phyloP scores from a whole-genome alignment of 2,329 filamentous ascomycete species.

The Hymenoscyphus fraxineus region DNA sequence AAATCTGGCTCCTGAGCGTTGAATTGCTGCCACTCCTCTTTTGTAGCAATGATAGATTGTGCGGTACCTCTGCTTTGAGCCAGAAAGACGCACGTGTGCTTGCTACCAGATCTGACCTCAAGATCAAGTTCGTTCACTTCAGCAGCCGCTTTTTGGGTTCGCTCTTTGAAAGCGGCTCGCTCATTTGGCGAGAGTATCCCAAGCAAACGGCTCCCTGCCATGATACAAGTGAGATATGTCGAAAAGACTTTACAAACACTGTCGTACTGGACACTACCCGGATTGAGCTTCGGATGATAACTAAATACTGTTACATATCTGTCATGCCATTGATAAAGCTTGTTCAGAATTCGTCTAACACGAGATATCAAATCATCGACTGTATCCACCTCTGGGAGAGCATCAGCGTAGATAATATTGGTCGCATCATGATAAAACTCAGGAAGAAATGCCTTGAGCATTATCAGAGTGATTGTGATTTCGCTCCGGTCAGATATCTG shows the following conservation, averaged over 20 bases:
- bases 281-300: constrained; percentile 9
- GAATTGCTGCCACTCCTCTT: constrained; percentile 1
- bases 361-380: constrained; percentile 8
- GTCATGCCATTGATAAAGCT: constrained; percentile 20
- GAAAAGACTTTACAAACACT: constrained; percentile 24
- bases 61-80: constrained; percentile 17
- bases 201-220: constrained; percentile 25
- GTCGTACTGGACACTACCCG: constrained; percentile 21
- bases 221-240: constrained; percentile 31
- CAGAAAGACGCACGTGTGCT: constrained; percentile 25
- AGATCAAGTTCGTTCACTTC: constrained; percentile 32
- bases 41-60: constrained; percentile 8
- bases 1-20: background rate
- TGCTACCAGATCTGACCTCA: constrained; percentile 19
- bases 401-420: constrained; percentile 15
- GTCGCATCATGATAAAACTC: constrained; percentile 34
- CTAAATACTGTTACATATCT: constrained; percentile 11
- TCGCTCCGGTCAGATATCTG: constrained; percentile 25
- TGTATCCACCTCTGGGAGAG: background rate
- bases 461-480: constrained; percentile 23
- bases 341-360: constrained; percentile 15
- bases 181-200: constrained; percentile 18
- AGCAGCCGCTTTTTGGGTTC: constrained; percentile 30
- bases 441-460: constrained; percentile 27
- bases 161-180: constrained; percentile 29